Evolutionary conservation across 257 asterid species (phyloP), one percentile per base, ranked within the genome.

Genomic region (Echites panduratus): DNA sequence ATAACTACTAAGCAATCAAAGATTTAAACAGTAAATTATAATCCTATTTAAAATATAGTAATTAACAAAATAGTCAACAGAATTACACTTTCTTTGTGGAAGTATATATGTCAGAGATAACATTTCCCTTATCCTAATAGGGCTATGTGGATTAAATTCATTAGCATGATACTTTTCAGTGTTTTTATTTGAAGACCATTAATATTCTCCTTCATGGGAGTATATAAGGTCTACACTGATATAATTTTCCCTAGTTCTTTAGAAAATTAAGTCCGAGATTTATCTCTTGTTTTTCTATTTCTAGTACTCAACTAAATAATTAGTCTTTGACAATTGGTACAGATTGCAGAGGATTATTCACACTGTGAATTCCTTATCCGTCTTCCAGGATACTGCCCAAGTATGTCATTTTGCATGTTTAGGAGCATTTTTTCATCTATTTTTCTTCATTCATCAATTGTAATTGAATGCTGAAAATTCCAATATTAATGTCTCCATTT

Each of bases 301-400:
- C 13, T 24, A 49, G 44, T 61, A 57, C 27, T 66, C 54, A 66
- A 50, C 8, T 22, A 9, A 27, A 74, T 17, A 16, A 75, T 63
- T 63, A 68, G 20, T 82, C 69, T 57, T 32, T 78, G 67, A 72
- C 79, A 79, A 87, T 22, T 73, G 59, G 72, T 79, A 79, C 89
- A 95, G 99, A 95, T 95, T 72, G 99, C 99, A 12, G 98, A 95
- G 81, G 99, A 95, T 79, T 95, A 95, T 85, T 95, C 99, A 4
- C 96, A 92, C 70, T 95, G 98, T 81, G 99, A 95, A 83, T 92
- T 88, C 81, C 96, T 92, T 69, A 90, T 95, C 79, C 98, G 99
- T 54, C 95, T 95, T 40, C 99, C 98, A 43, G 98, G 99, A 80
- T 95, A 89, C 85, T 95, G 98, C 82, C 99, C 99, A 83, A 95